A percentile compares a stretch with the other conserved stretches of the same genome.
Conservation (phyloP, 371 early-diverging fungal genomes). For the Fennellomyces sp. region DNA sequence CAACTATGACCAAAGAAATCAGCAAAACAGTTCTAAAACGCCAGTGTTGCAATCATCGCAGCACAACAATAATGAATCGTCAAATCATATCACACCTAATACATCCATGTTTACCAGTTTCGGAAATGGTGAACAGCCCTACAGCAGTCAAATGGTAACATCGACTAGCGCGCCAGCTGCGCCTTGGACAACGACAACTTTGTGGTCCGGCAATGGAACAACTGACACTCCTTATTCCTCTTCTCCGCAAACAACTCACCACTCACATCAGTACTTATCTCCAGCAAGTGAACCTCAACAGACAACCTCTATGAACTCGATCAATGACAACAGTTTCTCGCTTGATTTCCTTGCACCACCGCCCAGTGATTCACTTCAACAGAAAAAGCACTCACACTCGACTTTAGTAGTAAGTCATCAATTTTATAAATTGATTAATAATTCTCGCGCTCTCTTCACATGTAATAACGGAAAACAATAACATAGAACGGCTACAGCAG, state of each 20-base stretch:
- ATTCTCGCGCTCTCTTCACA: not conserved
- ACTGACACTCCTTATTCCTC: conserved; percentile 4
- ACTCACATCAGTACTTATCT: not conserved
- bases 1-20: not conserved
- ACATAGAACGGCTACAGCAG: not conserved
- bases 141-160: not conserved
- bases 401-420: conserved; percentile 1
- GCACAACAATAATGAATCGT: conserved; percentile 5
- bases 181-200: not conserved
- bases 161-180: not conserved
- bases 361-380: not conserved
- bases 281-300: too few species aligned
- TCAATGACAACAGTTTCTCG: not conserved
- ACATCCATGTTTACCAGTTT: conserved; percentile 1
- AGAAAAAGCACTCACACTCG: conserved; percentile 1
- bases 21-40: too few species aligned
- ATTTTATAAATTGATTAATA: not conserved
- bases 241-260: too few species aligned
- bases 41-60: not conserved
- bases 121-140: not conserved
- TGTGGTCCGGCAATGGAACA: not conserved
- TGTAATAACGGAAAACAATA: not conserved
- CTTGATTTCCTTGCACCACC: conserved; percentile 7
- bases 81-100: conserved; percentile 5
- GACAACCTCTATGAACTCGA: not conserved